Evolutionary conservation across 495 filamentous ascomycete genomes (phyloP).

Genomic region (Neurospora sp.): DNA sequence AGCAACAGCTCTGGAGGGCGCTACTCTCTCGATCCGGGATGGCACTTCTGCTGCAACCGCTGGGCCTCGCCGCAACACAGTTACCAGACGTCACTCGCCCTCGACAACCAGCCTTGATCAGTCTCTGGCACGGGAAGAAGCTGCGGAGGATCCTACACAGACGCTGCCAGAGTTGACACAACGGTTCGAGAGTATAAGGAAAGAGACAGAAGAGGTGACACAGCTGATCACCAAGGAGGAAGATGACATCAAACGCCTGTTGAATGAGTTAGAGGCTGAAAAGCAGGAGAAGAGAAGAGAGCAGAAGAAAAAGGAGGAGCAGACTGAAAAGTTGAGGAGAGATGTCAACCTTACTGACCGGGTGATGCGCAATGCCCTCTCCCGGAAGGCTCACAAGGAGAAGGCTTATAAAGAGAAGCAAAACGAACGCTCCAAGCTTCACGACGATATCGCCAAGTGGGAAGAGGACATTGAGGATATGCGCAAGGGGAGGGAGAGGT

Average conservation of each 20-base stretch:
- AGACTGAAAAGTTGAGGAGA: constrained; percentile 67
- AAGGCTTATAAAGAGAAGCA: constrained; percentile 67
- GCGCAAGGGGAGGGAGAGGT: constrained; percentile 28
- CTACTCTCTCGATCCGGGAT: constrained; percentile 53
- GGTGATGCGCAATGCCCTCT: constrained; percentile 73
- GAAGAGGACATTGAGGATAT: constrained; percentile 43
- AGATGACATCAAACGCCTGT: constrained; percentile 52
- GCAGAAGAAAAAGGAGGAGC: constrained; percentile 77
- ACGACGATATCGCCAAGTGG: constrained; percentile 47
- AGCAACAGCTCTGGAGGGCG: constrained; percentile 39
- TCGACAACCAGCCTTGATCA: constrained; percentile 53
- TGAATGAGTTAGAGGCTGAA: constrained; percentile 62
- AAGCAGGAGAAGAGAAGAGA: constrained; percentile 64
- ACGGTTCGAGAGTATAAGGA: constrained; percentile 58
- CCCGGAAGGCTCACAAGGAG: constrained; percentile 69
- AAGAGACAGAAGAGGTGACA: constrained; percentile 54
- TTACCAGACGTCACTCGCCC: constrained; percentile 69
- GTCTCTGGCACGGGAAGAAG: constrained; percentile 31
- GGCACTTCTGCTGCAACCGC: constrained; percentile 42
- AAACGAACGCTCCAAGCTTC: constrained; percentile 47
- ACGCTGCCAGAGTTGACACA: constrained; percentile 51
- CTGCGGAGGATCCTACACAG: constrained; percentile 31
- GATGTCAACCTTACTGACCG: constrained; percentile 74
- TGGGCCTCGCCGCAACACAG: constrained; percentile 51
- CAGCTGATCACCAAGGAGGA: constrained; percentile 51